Evolutionary conservation across 257 asterid genomes (phyloP), one percentile per base, ranked within the genome.

Genomic region (Ajuga chamaepitys): DNA sequence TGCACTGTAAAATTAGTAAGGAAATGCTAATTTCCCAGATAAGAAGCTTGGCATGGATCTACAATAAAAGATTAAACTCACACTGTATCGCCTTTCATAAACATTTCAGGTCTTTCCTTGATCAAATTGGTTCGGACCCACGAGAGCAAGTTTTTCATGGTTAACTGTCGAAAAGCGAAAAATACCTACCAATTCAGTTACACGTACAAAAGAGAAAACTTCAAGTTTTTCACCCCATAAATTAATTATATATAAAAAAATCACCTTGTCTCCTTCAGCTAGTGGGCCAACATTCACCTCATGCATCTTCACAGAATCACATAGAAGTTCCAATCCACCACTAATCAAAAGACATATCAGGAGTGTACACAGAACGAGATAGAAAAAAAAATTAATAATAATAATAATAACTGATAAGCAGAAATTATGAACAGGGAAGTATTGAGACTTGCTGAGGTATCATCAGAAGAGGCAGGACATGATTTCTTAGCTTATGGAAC

Each of bases 41-140:
- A 17, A 22, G 70, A 37, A 54, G 60, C 14, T 51, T 11, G n/a
- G 28, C 10, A 9, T 1, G 41, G 58, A 41, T 65, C 44, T 34
- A 38, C 11, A 30, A n/a, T 14, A 38, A 22, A 37, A 35, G 40
- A 47, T 34, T 32, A n/a, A n/a, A 83, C 99, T 88, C 74, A 94
- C 99, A 94, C 97, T 0, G 95, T 80, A 40, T 90, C 97, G 54
- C 95, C 99, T 82, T 94, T 90, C 92, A 94, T 83, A 59, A 94
- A 94, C 99, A 94, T 94, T 80, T 94, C 99, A 6, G 96, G 96
- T 67, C 99, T 86, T 85, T 94, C 99, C 81, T 94, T 88, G 67
- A 94, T 88, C 88, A 94, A 75, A 77, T 90, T 90, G 74, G 86
- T 66, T 65, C 89, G 81, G 37, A 86, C 95, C 99, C 97, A 94